phyloP scores from a whole-genome alignment of 495 filamentous ascomycete genomes.

The Neurospora tetraspora region DNA sequence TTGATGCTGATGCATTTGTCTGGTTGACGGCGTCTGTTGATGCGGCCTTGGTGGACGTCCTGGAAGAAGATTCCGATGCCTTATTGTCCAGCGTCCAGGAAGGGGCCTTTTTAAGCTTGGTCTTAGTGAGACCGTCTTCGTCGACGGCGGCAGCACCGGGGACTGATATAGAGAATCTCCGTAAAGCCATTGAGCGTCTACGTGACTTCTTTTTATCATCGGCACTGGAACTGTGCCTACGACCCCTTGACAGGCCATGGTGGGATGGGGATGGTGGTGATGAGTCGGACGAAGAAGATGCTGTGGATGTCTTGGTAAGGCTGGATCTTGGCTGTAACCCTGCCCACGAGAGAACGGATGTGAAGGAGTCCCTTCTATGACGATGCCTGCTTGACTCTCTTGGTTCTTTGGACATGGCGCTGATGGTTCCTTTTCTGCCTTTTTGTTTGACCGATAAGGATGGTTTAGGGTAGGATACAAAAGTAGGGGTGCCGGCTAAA shows the following conservation, averaged over 20 bases:
- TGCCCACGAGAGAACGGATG: conserved; percentile 21
- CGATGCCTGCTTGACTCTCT: conserved; percentile 18
- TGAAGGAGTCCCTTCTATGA: conserved; percentile 22
- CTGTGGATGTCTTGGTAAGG: conserved; percentile 3
- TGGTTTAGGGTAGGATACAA: neutral
- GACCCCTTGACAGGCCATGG: conserved; percentile 11
- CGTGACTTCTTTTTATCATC: conserved; percentile 23
- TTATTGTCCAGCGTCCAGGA: conserved; percentile 8
- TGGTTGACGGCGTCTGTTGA: conserved; percentile 21
- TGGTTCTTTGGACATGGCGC: conserved; percentile 17
- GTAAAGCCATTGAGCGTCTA: conserved; percentile 18
- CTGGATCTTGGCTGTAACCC: conserved; percentile 13
- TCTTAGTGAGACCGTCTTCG: conserved; percentile 17
- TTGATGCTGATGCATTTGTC: neutral
- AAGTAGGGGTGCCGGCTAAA: neutral
- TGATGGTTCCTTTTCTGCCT: neutral
- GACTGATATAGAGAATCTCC: conserved; percentile 16
- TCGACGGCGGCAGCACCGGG: conserved; percentile 1
- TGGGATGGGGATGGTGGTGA: conserved; percentile 1
- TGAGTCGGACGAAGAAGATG: conserved; percentile 7
- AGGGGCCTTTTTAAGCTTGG: conserved; percentile 20
- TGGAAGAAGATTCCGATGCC: conserved; percentile 8
- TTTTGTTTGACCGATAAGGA: neutral
- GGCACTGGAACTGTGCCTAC: conserved; percentile 21
- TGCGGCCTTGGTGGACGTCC: conserved; percentile 11